A percentile compares a stretch with the other conserved stretches of the same genome.
Evolutionary conservation across 1,284 basidiomycete species (phyloP).

Genomic region (Apiotrichum domesticum): DNA sequence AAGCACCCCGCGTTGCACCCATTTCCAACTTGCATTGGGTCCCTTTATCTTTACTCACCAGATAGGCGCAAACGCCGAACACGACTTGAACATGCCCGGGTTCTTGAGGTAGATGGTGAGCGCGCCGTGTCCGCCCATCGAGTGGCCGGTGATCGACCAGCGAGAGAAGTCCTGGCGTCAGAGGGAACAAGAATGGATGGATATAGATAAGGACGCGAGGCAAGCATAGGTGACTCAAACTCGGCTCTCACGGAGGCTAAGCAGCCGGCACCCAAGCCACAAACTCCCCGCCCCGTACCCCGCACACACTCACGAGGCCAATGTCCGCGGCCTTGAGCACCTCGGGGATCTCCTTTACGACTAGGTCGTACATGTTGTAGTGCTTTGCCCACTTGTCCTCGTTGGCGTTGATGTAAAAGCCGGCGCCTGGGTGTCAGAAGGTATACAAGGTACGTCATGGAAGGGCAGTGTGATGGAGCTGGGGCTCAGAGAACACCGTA

Average conservation of each 20-base stretch:
- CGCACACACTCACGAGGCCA: constrained; percentile 47
- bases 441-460: too few relatives aligned
- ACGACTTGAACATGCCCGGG: constrained; percentile 68
- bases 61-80: constrained; percentile 91
- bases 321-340: constrained; percentile 64
- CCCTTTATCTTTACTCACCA: constrained; percentile 38
- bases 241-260: too few relatives aligned
- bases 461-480: neutral
- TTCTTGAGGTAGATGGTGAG: constrained; percentile 79
- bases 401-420: constrained; percentile 89
- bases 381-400: constrained; percentile 68
- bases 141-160: constrained; percentile 74
- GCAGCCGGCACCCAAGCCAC: too few relatives aligned
- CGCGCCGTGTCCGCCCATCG: constrained; percentile 94
- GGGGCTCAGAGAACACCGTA: neutral
- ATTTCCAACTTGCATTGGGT: neutral
- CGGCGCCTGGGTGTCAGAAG: constrained; percentile 57
- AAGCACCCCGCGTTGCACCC: neutral
- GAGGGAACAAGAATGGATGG: neutral
- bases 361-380: constrained; percentile 85
- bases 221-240: too few relatives aligned
- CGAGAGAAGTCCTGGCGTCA: constrained; percentile 31
- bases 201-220: too few relatives aligned
- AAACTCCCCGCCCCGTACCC: too few relatives aligned
- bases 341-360: constrained; percentile 74